phyloP scores from a whole-genome alignment of 148 eudicot genomes.

The Rhododendron vialii region DNA sequence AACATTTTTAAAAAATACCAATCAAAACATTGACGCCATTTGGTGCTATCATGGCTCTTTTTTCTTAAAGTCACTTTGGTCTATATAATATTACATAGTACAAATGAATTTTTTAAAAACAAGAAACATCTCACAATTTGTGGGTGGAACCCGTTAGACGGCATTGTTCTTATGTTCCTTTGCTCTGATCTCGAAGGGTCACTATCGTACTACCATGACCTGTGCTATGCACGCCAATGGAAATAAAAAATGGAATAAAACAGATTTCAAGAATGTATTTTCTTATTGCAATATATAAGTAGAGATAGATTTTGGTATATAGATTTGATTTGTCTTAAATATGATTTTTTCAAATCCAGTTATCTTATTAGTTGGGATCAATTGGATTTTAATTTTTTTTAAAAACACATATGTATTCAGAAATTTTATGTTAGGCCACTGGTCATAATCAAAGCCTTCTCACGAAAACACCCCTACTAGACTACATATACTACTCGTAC shows the following conservation, averaged over 20 bases:
- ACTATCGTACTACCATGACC: neutral
- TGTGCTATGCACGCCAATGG: neutral
- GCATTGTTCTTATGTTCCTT: neutral
- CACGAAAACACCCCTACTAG: too few relatives aligned
- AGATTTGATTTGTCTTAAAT: neutral
- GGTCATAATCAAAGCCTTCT: too few relatives aligned
- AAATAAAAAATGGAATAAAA: too few relatives aligned
- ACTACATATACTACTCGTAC: too few relatives aligned
- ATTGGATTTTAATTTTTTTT: neutral
- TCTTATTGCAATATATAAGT: neutral
- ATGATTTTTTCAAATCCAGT: neutral
- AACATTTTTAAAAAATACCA: neutral
- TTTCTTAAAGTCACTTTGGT: neutral
- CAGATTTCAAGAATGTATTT: too few relatives aligned
- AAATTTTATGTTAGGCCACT: too few relatives aligned
- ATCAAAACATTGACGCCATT: neutral
- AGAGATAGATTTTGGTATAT: neutral
- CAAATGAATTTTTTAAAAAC: neutral
- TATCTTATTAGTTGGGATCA: neutral
- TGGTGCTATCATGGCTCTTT: neutral
- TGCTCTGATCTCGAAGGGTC: neutral
- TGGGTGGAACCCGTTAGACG: neutral
- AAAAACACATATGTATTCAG: too few relatives aligned
- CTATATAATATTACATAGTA: too few relatives aligned
- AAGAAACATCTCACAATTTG: neutral